Evolutionary conservation across 441 rosid genomes (phyloP), one percentile per base, ranked within the genome.

Genomic region (Theobroma grandiflorum): DNA sequence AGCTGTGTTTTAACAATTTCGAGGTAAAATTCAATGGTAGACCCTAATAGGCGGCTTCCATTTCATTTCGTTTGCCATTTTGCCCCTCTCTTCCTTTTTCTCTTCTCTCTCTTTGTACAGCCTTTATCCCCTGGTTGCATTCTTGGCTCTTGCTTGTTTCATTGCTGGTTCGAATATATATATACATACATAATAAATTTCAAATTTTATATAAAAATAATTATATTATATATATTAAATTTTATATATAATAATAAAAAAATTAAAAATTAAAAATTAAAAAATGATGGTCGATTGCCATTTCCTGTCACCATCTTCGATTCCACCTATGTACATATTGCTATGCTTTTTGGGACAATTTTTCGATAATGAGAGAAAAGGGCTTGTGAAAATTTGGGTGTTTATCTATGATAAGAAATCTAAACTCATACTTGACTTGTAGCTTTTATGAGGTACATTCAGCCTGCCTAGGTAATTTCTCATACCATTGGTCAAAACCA

Each of bases 11-110:
- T 40, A 16, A 26, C 8, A 37, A 73, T 73, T 18, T 73, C 37
- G 65, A 40, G 65, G 18, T 55, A 3, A 74, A 67, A 57, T 45
- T 84, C 43, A 79, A 84, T 53, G 89, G 89, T 81, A 66, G 78
- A 81, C 74, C 86, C 81, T 61, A 37, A 53, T 75, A 72, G 79
- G 66, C 85, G 89, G 61, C n/a, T 52, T 50, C 42, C 12, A 9
- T 67, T 6, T 45, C 49, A 6, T 45, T 45, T 45, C 10, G 0
- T 45, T 7, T 45, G 49, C 10, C 8, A 45, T 45, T 45, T 45
- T 45, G 8, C 49, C 8, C 49, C 31, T 45, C 10, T 45, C 11
- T 45, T 10, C 1, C 10, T 45, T 6, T 8, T 1, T 6, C 0
- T 4, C 1, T 45, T 45, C 7, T 6, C 10, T 5, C 49, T 45